phyloP scores from a whole-genome alignment of 345 rosid species.

The Turnera subulata region DNA sequence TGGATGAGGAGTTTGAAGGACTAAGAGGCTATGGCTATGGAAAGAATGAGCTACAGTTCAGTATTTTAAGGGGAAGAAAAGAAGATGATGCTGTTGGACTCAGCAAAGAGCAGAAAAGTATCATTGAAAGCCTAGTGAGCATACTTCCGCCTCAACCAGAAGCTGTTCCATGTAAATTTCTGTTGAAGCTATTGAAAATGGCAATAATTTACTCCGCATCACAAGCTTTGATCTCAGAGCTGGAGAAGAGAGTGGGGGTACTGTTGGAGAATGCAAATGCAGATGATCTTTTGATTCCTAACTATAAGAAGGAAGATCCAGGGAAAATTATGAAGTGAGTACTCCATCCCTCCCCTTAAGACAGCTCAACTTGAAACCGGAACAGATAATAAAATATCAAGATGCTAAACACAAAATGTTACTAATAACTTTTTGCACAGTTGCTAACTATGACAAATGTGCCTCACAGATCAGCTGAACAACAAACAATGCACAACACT shows the following conservation, averaged over 20 bases:
- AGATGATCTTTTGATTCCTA: conserved; percentile 74
- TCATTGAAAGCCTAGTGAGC: conserved; percentile 69
- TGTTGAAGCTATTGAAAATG: conserved; percentile 65
- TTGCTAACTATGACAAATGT: conserved; percentile 13
- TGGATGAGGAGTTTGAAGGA: conserved; percentile 59
- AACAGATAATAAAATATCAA: background rate
- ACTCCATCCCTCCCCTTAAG: conserved; percentile 9
- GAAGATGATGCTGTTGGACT: conserved; percentile 36
- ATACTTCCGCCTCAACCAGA: conserved; percentile 56
- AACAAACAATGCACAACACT: conserved; percentile 48
- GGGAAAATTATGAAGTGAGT: conserved; percentile 45
- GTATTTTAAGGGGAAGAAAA: conserved; percentile 34
- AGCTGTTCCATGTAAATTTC: conserved; percentile 65
- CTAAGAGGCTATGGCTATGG: conserved; percentile 48
- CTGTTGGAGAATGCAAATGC: conserved; percentile 60
- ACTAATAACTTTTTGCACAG: background rate
- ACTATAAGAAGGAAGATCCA: conserved; percentile 51
- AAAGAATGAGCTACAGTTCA: conserved; percentile 58
- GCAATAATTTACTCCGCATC: conserved; percentile 67
- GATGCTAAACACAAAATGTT: background rate
- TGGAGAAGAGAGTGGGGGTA: conserved; percentile 66
- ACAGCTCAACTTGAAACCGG: conserved; percentile 9
- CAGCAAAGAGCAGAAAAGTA: conserved; percentile 45
- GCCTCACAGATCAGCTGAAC: conserved; percentile 46
- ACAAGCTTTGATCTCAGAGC: conserved; percentile 69